phyloP scores from a whole-genome alignment of 2,329 filamentous ascomycete genomes.

The Arthroderma sp. region DNA sequence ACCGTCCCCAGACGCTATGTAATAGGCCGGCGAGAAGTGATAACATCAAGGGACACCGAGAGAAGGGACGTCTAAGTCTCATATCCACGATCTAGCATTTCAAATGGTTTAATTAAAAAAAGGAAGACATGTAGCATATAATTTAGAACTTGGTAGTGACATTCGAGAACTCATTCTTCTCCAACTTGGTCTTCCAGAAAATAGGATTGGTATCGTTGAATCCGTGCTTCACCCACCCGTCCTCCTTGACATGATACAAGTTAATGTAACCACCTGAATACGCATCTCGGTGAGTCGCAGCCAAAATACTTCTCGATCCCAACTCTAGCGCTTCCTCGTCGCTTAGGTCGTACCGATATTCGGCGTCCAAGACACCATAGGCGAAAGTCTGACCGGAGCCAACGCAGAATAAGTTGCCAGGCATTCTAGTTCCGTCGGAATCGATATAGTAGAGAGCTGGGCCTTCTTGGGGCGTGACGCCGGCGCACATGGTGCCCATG shows the following conservation, averaged over 20 bases:
- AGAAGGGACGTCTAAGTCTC: no score
- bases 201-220: constrained; percentile 98
- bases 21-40: no score
- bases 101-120: no score
- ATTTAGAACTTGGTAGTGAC: constrained; percentile 42
- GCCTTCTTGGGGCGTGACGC: constrained; percentile 80
- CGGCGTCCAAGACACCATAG: constrained; percentile 91
- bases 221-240: constrained; percentile 96
- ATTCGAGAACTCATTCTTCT: constrained; percentile 97
- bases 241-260: constrained; percentile 97
- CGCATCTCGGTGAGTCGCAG: constrained; percentile 93
- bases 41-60: no score
- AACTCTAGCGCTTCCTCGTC: constrained; percentile 84
- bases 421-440: constrained; percentile 81
- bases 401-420: constrained; percentile 95
- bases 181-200: constrained; percentile 98
- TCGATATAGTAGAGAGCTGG: constrained; percentile 99
- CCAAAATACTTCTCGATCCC: constrained; percentile 81
- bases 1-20: no score
- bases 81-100: no score
- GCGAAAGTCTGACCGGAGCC: constrained; percentile 97
- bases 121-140: no score
- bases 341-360: constrained; percentile 80
- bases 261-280: constrained; percentile 98
- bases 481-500: constrained; percentile 99